These are phyloP conservation scores for Fusarium sp. DNA, from an alignment of 2,329 filamentous ascomycete species.

Conservation along the genomic window DNA sequence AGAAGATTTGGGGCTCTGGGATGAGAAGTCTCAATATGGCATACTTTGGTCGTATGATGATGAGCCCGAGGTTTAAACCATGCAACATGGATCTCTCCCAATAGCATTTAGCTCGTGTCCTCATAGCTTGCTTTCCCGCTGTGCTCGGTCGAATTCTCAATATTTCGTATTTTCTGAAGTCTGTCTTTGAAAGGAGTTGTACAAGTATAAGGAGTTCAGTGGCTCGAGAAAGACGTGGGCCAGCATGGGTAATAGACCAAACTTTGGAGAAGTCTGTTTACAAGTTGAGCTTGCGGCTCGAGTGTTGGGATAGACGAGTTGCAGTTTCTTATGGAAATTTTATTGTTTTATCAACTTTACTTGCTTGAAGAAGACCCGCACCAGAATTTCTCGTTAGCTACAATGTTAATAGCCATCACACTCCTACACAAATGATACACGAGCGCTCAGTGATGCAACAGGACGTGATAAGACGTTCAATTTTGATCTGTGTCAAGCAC, in stretches of 20 bases:
- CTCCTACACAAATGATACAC: background rate
- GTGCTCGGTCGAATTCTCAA: background rate
- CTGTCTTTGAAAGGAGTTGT: background rate
- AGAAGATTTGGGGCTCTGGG: background rate
- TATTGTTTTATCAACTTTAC: background rate
- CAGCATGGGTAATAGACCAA: background rate
- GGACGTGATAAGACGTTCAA: background rate
- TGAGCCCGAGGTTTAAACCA: background rate
- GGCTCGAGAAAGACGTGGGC: too few relatives aligned
- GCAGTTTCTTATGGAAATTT: background rate
- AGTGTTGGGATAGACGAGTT: too few relatives aligned
- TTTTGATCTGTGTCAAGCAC: background rate
- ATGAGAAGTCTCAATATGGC: background rate
- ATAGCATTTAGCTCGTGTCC: too few relatives aligned
- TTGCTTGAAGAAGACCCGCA: background rate
- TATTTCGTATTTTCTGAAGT: background rate
- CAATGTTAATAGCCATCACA: background rate
- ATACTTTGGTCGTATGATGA: background rate
- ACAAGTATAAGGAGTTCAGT: background rate
- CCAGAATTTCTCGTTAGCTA: background rate
- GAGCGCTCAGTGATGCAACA: background rate
- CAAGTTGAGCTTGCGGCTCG: background rate
- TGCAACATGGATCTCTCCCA: background rate
- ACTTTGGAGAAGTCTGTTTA: background rate
- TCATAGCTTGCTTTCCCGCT: background rate